Base-by-base conservation (phyloP, 2,329 filamentous ascomycete genomes). In the Rutstroemia sp. region DNA sequence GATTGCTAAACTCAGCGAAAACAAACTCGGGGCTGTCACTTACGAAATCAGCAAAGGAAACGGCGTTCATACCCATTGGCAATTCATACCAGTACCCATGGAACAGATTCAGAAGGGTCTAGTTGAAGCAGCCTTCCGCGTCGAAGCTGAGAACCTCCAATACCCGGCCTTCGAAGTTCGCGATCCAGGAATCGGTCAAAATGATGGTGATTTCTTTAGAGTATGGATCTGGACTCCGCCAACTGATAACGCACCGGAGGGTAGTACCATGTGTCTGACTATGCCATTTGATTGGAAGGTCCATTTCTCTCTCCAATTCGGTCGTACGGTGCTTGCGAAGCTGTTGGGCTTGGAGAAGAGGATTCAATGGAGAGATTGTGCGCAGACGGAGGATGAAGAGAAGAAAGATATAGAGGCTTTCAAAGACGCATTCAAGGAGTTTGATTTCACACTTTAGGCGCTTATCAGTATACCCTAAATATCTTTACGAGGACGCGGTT, bases 31-130 rank as follows among this genome's bases (percentile, higher is more conserved):
- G 16, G 82, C 85, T 2, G 87, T 97, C 1, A 94, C 90, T 0
- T 99, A 90, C 84, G 94, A 97, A 73, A 92, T 99, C 65, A 92
- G 86, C 68, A 86, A 91, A 51, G 78, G 78, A 4, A 81, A 81
- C 52, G 90, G 94, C 54, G 85, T 97, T 56, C 94, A 99, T 69
- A 79, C 86, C 1, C 92, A 97, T 68, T 96, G 92, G 94, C 95
- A 99, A 72, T 87, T 95, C 63, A 75, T 97, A 30, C 90, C 94
- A 0, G 77, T 95, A 0, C 81, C 87, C 0, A 75, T 80, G 0
- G 78, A 87, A 9, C 74, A 90, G 46, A 80, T 96, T 51, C 75
- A 73, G 19, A 83, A 83, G 48, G 88, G 88, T 0, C 77, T 95
- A 1, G 88, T 95, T 0, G 90, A 96, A 70, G 90, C 88, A 0